Conservation (phyloP, 768 basidiomycete genomes). For the Dioszegia hungarica region DNA sequence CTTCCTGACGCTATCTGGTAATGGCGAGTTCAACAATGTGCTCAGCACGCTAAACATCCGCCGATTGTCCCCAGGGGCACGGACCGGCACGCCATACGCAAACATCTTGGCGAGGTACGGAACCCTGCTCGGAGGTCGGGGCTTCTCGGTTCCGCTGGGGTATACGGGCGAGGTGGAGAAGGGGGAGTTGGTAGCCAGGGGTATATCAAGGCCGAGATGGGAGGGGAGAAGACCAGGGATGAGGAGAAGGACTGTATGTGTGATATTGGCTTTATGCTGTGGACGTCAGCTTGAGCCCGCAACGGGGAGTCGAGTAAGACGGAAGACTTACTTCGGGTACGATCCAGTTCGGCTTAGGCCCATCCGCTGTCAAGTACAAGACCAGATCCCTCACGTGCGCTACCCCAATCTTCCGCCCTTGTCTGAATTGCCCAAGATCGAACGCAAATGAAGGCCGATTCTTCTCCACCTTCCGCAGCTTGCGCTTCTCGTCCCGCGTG, state of each 20-base stretch:
- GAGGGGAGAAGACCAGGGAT: conserved; percentile 76
- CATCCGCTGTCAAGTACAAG: conserved; percentile 74
- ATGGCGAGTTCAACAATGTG: conserved; percentile 72
- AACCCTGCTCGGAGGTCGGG: conserved; percentile 53
- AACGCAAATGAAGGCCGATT: conserved; percentile 76
- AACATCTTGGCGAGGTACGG: conserved; percentile 66
- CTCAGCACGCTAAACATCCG: conserved; percentile 81
- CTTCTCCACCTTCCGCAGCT: conserved; percentile 51
- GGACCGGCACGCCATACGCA: conserved; percentile 87
- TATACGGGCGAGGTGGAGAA: conserved; percentile 49
- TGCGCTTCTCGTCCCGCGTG: conserved; percentile 41
- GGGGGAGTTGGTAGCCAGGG: conserved; percentile 57
- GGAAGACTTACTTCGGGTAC: conserved; percentile 63
- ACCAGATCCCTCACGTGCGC: conserved; percentile 86
- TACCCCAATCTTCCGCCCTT: conserved; percentile 71
- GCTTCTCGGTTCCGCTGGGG: conserved; percentile 48
- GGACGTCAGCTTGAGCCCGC: not conserved
- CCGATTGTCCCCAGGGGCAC: conserved; percentile 81
- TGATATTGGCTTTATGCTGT: conserved; percentile 68
- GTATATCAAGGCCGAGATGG: conserved; percentile 62
- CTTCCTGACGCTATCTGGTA: conserved; percentile 59
- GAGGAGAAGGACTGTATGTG: conserved; percentile 72
- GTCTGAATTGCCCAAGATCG: conserved; percentile 68
- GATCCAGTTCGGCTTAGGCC: conserved; percentile 81
- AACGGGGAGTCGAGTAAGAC: not conserved